Base-by-base conservation (phyloP, 164 flowering plant species). In the Vitis cinerea region DNA sequence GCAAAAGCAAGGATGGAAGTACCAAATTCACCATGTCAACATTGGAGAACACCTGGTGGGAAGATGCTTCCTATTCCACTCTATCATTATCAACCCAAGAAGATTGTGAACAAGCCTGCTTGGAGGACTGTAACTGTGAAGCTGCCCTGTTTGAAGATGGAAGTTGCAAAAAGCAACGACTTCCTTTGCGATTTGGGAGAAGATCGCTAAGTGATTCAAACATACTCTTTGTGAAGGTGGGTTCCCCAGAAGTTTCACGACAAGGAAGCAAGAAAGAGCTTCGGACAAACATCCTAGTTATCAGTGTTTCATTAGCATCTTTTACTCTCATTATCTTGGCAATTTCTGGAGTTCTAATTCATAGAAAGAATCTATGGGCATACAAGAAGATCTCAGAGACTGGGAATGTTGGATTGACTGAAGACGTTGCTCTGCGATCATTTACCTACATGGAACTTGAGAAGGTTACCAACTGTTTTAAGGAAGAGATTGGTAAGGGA, bases 401-500 rank as follows among this genome's bases (percentile, higher is more conserved):
- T 15, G 53, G 59, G 4, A 63, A 52, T 17, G 19, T 11, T 0
- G 77, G 57, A 12, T 54, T 75, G 17, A 27, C 10, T 9, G 73
- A 75, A 44, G 80, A 69, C 1, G 3, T 75, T 9, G 30, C 66
- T 51, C 71, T 64, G 3, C 59, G 62, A 70, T 67, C 75, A 15
- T 81, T 71, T 60, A 62, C 73, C 14, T 71, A 54, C 51, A 57
- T 9, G 9, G 84, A 78, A 29, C 80, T 81, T 2, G 71, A 68
- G 55, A 61, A 31, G 16, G 62, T 63, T 7, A 76, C 82, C 0
- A 59, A 68, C 31, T 71, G 68, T 11, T 81, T 81, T 63, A 71
- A 63, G 57, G 78, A 81, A 59, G 79, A 78, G 61, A 1, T 81
- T 23, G 81, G 81, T 3, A 72, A 69, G 68, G 83, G 83, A 14